Base-by-base conservation (phyloP, 768 basidiomycete genomes). In the Boletus pseudo-olivaceus region DNA sequence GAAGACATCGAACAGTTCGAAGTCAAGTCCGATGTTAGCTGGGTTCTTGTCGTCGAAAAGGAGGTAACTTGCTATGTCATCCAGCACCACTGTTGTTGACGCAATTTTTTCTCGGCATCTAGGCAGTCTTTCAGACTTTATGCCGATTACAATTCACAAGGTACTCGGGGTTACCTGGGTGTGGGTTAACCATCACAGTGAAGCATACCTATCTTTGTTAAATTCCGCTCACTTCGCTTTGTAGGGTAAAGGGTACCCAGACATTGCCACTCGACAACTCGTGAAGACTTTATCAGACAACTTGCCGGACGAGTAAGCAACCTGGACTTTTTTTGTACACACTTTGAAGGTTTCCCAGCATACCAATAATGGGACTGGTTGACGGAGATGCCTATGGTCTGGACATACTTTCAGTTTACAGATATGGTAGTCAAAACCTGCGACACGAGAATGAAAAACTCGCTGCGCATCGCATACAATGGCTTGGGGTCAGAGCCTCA, bases 241-340 rank as follows among this genome's bases (percentile, higher is more conserved):
- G 10, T 60, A 97, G 94, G 97, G 97, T 0, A 98, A 97, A 68
- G 97, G 97, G 3, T 98, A 96, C 71, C 97, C 97, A 0, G 97
- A 99, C 66, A 72, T 97, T 5, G 88, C 93, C 3, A 96, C 97
- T 1, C 80, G 93, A 7, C 85, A 95, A 59, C 78, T 98, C 7
- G 81, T 95, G 42, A 83, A 84, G 53, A 82, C 79, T 0, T 75
- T 98, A 3, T 79, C 87, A 1, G 78, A 84, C 37, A 79, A 80
- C 33, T 78, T 93, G 19, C 86, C 87, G 3, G 42, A 69, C 39
- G 72, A 71, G 93, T 90, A 66, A 60, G 73, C 6, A 23, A 5
- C n/a, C 19, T 20, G 11, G 8, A 38, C 32, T 39, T 7, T n/a
- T n/a, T 34, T 42, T 30, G 7, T 30, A 26, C 8, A 20, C 37